Evolutionary conservation across 2,329 filamentous ascomycete genomes (phyloP), one percentile per base, ranked within the genome.

Genomic region (Colletotrichum sp.): DNA sequence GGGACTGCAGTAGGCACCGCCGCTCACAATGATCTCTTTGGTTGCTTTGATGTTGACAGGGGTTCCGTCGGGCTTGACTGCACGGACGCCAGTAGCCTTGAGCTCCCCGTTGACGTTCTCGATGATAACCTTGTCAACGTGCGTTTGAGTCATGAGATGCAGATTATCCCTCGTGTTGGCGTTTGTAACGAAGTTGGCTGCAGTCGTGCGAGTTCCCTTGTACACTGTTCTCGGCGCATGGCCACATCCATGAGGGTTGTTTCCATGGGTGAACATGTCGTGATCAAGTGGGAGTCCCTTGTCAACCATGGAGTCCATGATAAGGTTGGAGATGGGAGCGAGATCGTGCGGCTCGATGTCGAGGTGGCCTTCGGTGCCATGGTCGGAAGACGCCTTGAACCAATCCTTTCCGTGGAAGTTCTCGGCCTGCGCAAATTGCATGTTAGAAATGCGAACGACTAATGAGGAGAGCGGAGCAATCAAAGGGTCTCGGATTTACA

Each of bases 301-400:
- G 3, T 88, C 89, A 10, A 89, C 82, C 82, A 92, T 88, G 0
- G 90, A 92, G 64, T 92, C 86, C 32, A 89, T 83, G 12, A 92
- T 81, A 34, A 89, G 84, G 60, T 91, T 82, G 4, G 90, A 91
- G 39, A 93, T 92, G 2, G 90, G 90, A 4, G 90, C 90, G 1
- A 91, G 83, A 75, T 92, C 90, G 75, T 92, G 90, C 0, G 90
- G 91, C 77, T 90, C 90, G 8, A 86, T 89, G 68, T 91, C 86
- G 2, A 93, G 83, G 24, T 87, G 88, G 0, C 91, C 91, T 12
- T 85, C 81, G 63, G 86, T 83, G 2, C 90, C 90, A 76, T 93
- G 91, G 4, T 83, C 83, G 10, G 84, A 80, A 57, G 87, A 84
- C 3, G 87, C 87, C 39, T 90, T 80, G 81, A 92, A 91, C 90